Evolutionary conservation across 805 yeast species (phyloP).

Genomic region (Saccharomycopsis sp.): DNA sequence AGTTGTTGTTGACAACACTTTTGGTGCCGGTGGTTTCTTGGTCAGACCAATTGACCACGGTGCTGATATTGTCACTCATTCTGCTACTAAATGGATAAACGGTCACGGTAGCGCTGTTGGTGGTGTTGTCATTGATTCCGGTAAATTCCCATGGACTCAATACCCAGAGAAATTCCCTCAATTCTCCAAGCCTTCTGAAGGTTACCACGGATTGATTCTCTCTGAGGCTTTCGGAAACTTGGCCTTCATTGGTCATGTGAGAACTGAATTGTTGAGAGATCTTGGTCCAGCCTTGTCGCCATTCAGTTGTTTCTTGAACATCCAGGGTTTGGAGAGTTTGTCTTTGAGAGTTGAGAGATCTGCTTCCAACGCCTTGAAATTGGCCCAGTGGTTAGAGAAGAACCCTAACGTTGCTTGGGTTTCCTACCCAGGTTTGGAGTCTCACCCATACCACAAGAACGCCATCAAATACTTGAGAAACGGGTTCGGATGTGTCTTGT

Average conservation of each 20-base stretch:
- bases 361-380: constrained; percentile 68
- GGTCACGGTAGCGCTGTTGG: constrained; percentile 96
- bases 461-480: constrained; percentile 76
- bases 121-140: constrained; percentile 85
- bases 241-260: constrained; percentile 73
- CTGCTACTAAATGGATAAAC: constrained; percentile 97
- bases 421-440: constrained; percentile 82
- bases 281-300: constrained; percentile 88
- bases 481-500: constrained; percentile 83
- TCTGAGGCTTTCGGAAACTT: constrained; percentile 75
- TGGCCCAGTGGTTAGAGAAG: constrained; percentile 70
- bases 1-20: constrained; percentile 90
- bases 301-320: constrained; percentile 74
- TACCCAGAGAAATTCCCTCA: constrained; percentile 88
- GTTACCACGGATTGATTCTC: constrained; percentile 83
- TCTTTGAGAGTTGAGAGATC: constrained; percentile 94
- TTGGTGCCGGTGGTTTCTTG: constrained; percentile 93
- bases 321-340: constrained; percentile 92
- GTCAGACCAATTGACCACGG: constrained; percentile 82
- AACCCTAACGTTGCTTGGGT: constrained; percentile 81
- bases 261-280: constrained; percentile 85
- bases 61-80: constrained; percentile 86
- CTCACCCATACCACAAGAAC: constrained; percentile 68
- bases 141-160: constrained; percentile 86
- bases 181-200: constrained; percentile 83